phyloP scores from a whole-genome alignment of 768 basidiomycete species.

The Boletales sp. region DNA sequence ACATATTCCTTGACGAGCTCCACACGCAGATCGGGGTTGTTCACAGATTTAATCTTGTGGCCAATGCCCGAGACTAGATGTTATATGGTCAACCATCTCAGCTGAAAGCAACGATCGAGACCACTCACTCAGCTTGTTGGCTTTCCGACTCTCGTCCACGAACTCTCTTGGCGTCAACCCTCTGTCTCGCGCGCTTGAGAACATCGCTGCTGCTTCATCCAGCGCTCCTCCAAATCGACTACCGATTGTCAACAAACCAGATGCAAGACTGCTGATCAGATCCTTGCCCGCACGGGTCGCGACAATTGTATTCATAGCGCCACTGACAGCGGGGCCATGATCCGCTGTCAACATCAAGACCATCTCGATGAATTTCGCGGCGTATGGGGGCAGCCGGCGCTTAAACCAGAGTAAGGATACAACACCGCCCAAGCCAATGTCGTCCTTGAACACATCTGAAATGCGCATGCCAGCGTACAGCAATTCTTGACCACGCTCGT shows the following conservation, averaged over 20 bases:
- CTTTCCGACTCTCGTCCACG: constrained; percentile 89
- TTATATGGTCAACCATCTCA: constrained; percentile 5
- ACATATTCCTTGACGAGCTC: constrained; percentile 97
- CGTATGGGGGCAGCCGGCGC: constrained; percentile 85
- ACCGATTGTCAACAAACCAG: constrained; percentile 96
- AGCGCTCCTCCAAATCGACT: constrained; percentile 98
- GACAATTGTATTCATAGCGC: constrained; percentile 99
- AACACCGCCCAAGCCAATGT: constrained; percentile 96
- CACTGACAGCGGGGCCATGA: constrained; percentile 97
- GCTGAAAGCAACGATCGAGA: not conserved
- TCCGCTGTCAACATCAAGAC: constrained; percentile 98
- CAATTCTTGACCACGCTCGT: constrained; percentile 98
- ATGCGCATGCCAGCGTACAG: constrained; percentile 99
- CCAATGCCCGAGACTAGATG: constrained; percentile 88
- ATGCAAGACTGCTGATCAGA: constrained; percentile 91
- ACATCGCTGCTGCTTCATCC: constrained; percentile 96
- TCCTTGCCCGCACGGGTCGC: constrained; percentile 99
- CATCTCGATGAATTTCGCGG: constrained; percentile 99
- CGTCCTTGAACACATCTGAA: constrained; percentile 97
- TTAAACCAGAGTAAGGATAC: constrained; percentile 98
- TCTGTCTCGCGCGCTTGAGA: constrained; percentile 85
- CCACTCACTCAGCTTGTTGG: constrained; percentile 87
- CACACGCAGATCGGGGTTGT: constrained; percentile 91
- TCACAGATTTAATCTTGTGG: constrained; percentile 99
- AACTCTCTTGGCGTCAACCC: constrained; percentile 98